Evolutionary conservation across 78 protist species (phyloP), one percentile per base, ranked within the genome.

Genomic region (Chrysochromulina tobinii): DNA sequence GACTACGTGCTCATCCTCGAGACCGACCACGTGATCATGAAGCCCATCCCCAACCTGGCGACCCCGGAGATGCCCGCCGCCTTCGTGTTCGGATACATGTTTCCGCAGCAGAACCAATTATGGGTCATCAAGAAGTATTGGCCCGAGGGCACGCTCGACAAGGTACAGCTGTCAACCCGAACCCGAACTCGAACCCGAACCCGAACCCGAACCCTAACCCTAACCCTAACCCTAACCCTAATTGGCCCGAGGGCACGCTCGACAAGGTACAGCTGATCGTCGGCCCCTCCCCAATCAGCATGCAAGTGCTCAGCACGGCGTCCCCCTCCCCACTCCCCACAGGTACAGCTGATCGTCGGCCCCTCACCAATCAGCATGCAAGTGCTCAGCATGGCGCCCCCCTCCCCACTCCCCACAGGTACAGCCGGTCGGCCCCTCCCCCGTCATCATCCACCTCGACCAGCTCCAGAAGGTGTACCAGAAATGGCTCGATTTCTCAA

Each of bases 21-120:
- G 64, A 79, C 87, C 20, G 87, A 79, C 87, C 87, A 79, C 38
- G 87, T 79, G 48, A 12, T 79, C 54, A 53, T 79, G 64, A 38
- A 54, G 58, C 87, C 87, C 12, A 54, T 79, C 5, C 87, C 87
- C 21, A 79, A 79, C 61, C 61, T 79, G 23, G 87, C 87, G 18
- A 54, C 87, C 15, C 51, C 3, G 12, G 6, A 9, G 25, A 2
- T 0, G 64, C 87, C 87, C 27, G 87, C 87, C n/a, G 87, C 64
- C 18, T 79, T 7, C 64, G 17, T 3, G 8, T 79, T 79, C 64
- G 87, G 87, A 0, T 79, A 79, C 87, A 79, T 79, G 87, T 64
- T 53, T 48, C 64, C 64, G 23, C 61, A 79, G 9, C 50, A 27
- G 0, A 48, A 50, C 8, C 61, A 53, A 48, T 1, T 54, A 6